Evolutionary conservation across 2,329 filamentous ascomycete species (phyloP).

Genomic region (Zarea fungicola): DNA sequence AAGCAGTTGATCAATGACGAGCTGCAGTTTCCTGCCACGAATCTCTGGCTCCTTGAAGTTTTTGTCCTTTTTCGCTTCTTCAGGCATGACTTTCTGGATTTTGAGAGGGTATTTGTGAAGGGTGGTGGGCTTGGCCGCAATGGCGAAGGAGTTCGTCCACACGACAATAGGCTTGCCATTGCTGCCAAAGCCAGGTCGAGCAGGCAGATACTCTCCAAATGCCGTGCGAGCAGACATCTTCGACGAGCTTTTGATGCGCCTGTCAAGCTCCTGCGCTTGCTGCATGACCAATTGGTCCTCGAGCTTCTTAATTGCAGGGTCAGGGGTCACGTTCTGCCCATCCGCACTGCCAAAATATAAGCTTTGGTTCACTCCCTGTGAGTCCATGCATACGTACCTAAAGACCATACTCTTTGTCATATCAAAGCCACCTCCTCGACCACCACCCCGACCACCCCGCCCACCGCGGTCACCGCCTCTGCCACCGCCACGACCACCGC

Average conservation of each 20-base stretch:
- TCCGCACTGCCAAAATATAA: background rate
- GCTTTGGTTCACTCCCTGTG: too few relatives aligned
- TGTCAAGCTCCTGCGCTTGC: constrained; percentile 18
- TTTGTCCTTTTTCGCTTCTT: constrained; percentile 13
- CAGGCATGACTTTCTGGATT: constrained; percentile 23
- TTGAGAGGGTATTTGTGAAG: constrained; percentile 44
- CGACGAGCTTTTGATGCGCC: constrained; percentile 1
- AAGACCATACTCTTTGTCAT: constrained; percentile 6
- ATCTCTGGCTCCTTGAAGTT: constrained; percentile 24
- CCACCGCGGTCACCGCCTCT: constrained; percentile 15
- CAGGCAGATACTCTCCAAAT: constrained; percentile 33
- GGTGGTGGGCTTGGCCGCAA: constrained; percentile 32
- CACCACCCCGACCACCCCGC: constrained; percentile 11
- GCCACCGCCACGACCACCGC: constrained; percentile 20
- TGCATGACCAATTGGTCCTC: constrained; percentile 35
- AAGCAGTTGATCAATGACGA: constrained; percentile 36
- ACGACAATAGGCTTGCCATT: constrained; percentile 37
- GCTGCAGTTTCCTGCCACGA: constrained; percentile 39
- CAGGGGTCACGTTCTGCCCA: constrained; percentile 18
- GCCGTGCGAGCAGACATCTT: constrained; percentile 10
- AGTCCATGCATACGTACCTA: too few relatives aligned
- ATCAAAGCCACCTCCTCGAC: constrained; percentile 7
- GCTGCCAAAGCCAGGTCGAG: constrained; percentile 45
- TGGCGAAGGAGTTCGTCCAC: constrained; percentile 51
- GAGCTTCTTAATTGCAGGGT: constrained; percentile 27